Evolutionary conservation across 306 rosid genomes (phyloP).

Genomic region (Abrus pulchellus): DNA sequence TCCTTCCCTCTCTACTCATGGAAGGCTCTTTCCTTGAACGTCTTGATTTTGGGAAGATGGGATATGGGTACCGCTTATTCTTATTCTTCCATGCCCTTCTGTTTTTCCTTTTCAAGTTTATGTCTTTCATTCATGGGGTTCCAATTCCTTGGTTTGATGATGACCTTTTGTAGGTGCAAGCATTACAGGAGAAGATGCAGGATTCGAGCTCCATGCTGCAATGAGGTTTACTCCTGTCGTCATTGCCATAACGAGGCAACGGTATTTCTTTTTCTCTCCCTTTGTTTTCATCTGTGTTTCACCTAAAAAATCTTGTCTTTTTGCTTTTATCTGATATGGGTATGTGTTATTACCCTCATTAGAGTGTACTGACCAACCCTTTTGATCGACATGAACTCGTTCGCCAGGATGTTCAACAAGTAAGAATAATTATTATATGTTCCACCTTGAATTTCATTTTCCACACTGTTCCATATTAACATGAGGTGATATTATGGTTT

Average conservation of each 20-base stretch:
- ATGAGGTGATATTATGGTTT: slow-evolving; percentile 11
- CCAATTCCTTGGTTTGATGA: neutral
- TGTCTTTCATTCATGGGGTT: neutral
- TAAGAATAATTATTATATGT: slow-evolving; percentile 43
- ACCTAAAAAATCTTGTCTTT: slow-evolving; percentile 30
- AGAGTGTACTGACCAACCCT: slow-evolving; percentile 76
- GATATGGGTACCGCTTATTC: slow-evolving; percentile 71
- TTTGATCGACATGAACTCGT: slow-evolving; percentile 81
- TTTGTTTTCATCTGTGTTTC: neutral
- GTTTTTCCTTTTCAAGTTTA: neutral
- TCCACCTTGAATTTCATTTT: slow-evolving; percentile 16
- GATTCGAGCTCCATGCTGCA: slow-evolving; percentile 97
- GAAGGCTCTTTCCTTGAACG: slow-evolving; percentile 79
- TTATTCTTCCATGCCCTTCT: neutral
- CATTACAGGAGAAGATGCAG: slow-evolving; percentile 93
- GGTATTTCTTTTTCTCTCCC: slow-evolving; percentile 51
- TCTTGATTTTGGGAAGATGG: slow-evolving; percentile 96
- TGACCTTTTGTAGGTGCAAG: slow-evolving; percentile 67
- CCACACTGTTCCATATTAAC: slow-evolving; percentile 2
- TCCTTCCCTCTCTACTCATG: slow-evolving; percentile 59
- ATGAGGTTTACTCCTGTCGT: slow-evolving; percentile 89
- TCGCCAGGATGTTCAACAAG: slow-evolving; percentile 80
- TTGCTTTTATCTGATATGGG: slow-evolving; percentile 51
- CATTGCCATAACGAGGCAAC: slow-evolving; percentile 94
- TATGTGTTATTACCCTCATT: slow-evolving; percentile 41